Percentiles rank a stretch among this genome's conserved stretches.
Conservation (phyloP, 331 rosid species). For the Malus hybrid region DNA sequence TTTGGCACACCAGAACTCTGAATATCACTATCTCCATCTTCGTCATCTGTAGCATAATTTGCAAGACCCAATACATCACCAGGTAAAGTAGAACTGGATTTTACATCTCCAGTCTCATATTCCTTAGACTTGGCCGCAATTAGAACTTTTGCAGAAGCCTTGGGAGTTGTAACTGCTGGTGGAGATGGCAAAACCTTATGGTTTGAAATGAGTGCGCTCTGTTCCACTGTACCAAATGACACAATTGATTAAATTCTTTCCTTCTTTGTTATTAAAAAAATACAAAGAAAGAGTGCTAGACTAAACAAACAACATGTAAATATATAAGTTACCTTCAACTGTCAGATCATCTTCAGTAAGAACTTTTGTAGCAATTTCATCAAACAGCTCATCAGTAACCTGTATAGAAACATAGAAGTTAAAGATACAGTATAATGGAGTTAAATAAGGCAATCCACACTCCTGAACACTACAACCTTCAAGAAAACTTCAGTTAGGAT, state of each 20-base stretch:
- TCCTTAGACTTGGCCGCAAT: slow-evolving; percentile 57
- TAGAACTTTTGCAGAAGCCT: slow-evolving; percentile 62
- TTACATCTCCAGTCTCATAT: slow-evolving; percentile 37
- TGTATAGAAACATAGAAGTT: slow-evolving; percentile 26
- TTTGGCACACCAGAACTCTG: slow-evolving; percentile 41
- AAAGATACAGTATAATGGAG: slow-evolving; percentile 8
- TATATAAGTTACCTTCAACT: slow-evolving; percentile 45
- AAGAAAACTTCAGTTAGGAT: slow-evolving; percentile 88
- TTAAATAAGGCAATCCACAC: slow-evolving; percentile 1
- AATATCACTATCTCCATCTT: slow-evolving; percentile 54
- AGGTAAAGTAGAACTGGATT: slow-evolving; percentile 56
- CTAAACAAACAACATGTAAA: not conserved
- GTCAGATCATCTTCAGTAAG: slow-evolving; percentile 64
- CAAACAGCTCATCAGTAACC: slow-evolving; percentile 97
- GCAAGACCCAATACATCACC: slow-evolving; percentile 95
- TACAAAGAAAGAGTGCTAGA: not conserved
- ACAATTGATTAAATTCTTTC: not conserved
- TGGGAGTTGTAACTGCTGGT: slow-evolving; percentile 35
- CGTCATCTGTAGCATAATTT: slow-evolving; percentile 87
- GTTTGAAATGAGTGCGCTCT: slow-evolving; percentile 33
- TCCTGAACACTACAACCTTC: slow-evolving; percentile 50
- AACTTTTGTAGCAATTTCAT: slow-evolving; percentile 89
- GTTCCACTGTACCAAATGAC: slow-evolving; percentile 33
- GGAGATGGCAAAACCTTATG: slow-evolving; percentile 41
- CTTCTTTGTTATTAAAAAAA: not conserved